Evolutionary conservation across 257 asterid genomes (phyloP), one percentile per base, ranked within the genome.

Genomic region (Nicotiana benthamiana): DNA sequence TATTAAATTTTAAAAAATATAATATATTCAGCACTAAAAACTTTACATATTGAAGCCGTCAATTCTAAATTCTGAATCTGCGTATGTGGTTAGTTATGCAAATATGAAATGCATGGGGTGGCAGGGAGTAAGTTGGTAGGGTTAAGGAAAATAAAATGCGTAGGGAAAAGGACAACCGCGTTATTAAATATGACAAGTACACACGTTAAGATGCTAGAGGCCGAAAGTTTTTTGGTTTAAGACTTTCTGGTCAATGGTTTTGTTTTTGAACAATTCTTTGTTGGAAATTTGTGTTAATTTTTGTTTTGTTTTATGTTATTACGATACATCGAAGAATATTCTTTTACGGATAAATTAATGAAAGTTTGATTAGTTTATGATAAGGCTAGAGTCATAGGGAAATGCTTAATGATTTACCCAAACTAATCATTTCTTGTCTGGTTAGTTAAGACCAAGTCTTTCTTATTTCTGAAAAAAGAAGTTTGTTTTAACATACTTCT

Each of bases 111-210:
- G 79, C 61, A 59, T 66, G 15, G 24, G 67, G 20, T 13, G 48
- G 2, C 18, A 61, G 51, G 84, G 43, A 83, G 56, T 26, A 85
- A 80, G 83, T 53, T 6, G 85, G 80, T 18, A 74, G 81, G 61
- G 62, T 53, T 53, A 54, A 9, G n/a, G n/a, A 17, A 77, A 43
- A 9, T 30, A 67, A 9, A 52, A 81, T 54, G 79, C 88, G 91
- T 80, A 15, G 60, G 80, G 81, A 81, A 46, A 81, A 79, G 8
- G 60, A 57, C 28, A 22, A 83, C 82, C 87, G 89, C 75, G 87
- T 85, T 22, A 74, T 74, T 8, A 18, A 10, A 8, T 70, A 53
- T 40, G 75, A 70, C 64, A 22, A 27, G 81, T 27, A 82, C 82
- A 34, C 52, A 36, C 83, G 24, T 74, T 46, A 13, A 27, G 9